phyloP scores from a whole-genome alignment of 2,329 filamentous ascomycete species.

The Diaporthe helianthi region DNA sequence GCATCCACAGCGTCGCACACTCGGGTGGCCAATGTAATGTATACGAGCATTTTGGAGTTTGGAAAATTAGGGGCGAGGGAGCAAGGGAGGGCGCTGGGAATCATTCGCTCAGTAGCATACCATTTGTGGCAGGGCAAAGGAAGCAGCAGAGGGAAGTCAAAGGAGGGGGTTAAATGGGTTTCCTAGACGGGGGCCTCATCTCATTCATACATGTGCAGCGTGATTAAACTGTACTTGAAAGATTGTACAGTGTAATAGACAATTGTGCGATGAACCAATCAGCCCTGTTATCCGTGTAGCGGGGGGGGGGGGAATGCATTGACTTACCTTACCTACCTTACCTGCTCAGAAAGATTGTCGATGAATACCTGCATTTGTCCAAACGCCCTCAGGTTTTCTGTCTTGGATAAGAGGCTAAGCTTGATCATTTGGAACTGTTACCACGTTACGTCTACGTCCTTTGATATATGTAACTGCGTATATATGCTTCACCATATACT shows the following conservation, averaged over 20 bases:
- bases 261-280: background rate
- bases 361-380: background rate
- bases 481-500: background rate
- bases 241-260: constrained; percentile 17
- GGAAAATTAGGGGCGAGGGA: background rate
- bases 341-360: background rate
- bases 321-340: too few relatives aligned
- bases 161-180: background rate
- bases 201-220: constrained; percentile 9
- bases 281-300: background rate
- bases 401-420: background rate
- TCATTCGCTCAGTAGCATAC: constrained; percentile 21
- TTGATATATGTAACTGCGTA: background rate
- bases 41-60: constrained; percentile 4
- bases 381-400: background rate
- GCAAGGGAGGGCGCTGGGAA: constrained; percentile 16
- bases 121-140: background rate
- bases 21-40: constrained; percentile 9
- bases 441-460: background rate
- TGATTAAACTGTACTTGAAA: constrained; percentile 5
- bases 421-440: background rate
- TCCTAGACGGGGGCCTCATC: background rate
- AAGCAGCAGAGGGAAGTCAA: background rate
- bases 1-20: constrained; percentile 1
- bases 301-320: background rate